phyloP scores from a whole-genome alignment of 208 protist genomes.

The Crithidia fasciculata region DNA sequence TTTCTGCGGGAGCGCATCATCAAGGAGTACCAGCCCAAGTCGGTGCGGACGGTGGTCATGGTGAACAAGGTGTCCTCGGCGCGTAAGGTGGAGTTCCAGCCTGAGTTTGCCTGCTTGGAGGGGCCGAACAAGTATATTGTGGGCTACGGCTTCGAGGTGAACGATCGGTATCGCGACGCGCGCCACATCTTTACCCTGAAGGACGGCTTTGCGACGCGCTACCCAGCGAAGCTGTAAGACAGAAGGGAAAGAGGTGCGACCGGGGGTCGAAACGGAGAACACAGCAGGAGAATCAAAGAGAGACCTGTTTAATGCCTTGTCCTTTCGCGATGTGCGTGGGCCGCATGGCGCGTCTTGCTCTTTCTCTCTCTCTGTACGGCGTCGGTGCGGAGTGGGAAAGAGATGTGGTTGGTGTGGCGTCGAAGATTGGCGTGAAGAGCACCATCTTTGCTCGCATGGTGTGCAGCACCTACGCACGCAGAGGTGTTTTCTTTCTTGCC shows the following conservation, averaged over 20 bases:
- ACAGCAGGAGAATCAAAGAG: no score
- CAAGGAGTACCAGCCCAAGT: conserved; percentile 53
- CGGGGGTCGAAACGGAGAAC: background rate
- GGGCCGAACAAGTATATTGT: conserved; percentile 87
- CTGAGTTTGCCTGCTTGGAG: conserved; percentile 70
- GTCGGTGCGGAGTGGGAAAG: no score
- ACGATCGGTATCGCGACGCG: conserved; percentile 83
- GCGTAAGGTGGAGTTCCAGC: conserved; percentile 56
- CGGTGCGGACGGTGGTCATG: conserved; percentile 74
- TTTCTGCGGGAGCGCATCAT: conserved; percentile 61
- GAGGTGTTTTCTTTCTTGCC: no score
- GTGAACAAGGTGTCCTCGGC: conserved; percentile 77
- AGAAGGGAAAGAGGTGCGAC: conserved; percentile 2
- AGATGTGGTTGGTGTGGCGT: no score
- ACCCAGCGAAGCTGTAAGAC: conserved; percentile 58
- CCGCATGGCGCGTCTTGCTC: no score
- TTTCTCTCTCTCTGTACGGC: no score
- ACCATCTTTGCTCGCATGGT: no score
- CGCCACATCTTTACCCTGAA: conserved; percentile 84
- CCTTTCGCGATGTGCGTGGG: no score
- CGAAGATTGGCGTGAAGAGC: no score
- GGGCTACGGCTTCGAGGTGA: conserved; percentile 94
- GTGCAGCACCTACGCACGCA: no score
- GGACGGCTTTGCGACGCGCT: conserved; percentile 61
- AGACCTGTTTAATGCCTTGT: no score